These are phyloP conservation scores for Ormosia emarginata DNA, from an alignment of 306 rosid genomes.

Conservation along the genomic window DNA sequence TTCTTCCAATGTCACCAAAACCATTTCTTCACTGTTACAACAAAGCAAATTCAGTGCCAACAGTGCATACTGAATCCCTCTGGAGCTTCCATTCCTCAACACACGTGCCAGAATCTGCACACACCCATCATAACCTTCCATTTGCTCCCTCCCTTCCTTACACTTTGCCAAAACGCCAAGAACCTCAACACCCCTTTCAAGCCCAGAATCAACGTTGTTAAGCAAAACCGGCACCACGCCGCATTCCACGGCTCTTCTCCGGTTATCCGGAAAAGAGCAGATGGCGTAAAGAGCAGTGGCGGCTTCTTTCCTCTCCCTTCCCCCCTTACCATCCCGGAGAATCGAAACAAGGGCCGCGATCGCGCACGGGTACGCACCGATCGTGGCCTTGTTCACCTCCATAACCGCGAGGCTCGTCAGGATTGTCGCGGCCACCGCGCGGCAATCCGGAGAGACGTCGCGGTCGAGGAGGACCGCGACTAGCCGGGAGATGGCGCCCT, in stretches of 20 bases:
- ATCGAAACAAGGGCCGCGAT: constrained; percentile 55
- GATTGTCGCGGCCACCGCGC: constrained; percentile 77
- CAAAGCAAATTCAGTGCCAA: constrained; percentile 63
- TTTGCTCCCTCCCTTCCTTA: constrained; percentile 69
- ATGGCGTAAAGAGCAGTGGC: constrained; percentile 81
- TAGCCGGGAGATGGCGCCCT: constrained; percentile 48
- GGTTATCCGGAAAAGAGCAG: constrained; percentile 69
- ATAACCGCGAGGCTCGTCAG: constrained; percentile 78
- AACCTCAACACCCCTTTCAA: constrained; percentile 77
- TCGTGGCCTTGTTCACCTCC: constrained; percentile 82
- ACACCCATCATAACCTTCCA: constrained; percentile 49
- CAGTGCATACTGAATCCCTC: constrained; percentile 71
- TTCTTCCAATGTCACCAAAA: constrained; percentile 42
- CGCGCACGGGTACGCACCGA: constrained; percentile 68
- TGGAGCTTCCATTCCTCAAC: constrained; percentile 51
- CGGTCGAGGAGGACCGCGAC: constrained; percentile 40
- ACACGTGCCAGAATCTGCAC: constrained; percentile 51
- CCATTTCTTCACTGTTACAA: constrained; percentile 34
- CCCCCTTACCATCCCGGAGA: constrained; percentile 54
- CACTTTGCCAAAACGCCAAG: constrained; percentile 68
- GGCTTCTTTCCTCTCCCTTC: constrained; percentile 74
- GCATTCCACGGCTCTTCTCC: constrained; percentile 61
- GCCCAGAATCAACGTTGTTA: constrained; percentile 54
- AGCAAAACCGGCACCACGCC: constrained; percentile 72
- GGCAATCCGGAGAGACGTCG: constrained; percentile 50